These are phyloP conservation scores for Calocybe cyanea DNA, from an alignment of 768 basidiomycete species.

Conservation along the genomic window DNA sequence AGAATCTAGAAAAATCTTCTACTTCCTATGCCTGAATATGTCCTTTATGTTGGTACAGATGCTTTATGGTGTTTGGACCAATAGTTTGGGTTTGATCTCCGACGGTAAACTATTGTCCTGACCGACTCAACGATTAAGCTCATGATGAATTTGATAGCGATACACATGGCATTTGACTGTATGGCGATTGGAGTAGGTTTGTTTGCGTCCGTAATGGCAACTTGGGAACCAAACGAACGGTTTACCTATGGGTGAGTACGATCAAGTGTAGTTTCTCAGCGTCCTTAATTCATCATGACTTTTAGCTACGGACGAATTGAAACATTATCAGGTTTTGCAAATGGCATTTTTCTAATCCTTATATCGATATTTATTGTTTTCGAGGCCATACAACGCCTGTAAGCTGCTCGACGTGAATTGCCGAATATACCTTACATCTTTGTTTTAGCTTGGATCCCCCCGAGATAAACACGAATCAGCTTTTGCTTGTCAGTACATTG, in stretches of 20 bases:
- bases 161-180: slow-evolving; percentile 99
- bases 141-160: slow-evolving; percentile 51
- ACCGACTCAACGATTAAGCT: slow-evolving; percentile 1
- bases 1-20: slow-evolving; percentile 94
- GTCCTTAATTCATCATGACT: slow-evolving; percentile 1
- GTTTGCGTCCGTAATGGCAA: slow-evolving; percentile 96
- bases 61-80: slow-evolving; percentile 97
- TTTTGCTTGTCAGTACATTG: slow-evolving; percentile 83
- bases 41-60: slow-evolving; percentile 97
- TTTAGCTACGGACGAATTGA: slow-evolving; percentile 93
- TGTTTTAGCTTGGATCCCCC: slow-evolving; percentile 80
- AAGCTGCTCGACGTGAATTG: slow-evolving; percentile 19
- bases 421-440: neutral
- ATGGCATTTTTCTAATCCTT: slow-evolving; percentile 89
- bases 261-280: neutral
- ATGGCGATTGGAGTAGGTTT: slow-evolving; percentile 95
- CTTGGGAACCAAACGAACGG: slow-evolving; percentile 90
- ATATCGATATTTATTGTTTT: slow-evolving; percentile 99
- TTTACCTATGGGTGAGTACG: slow-evolving; percentile 87
- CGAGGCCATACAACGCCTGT: slow-evolving; percentile 95
- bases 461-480: slow-evolving; percentile 94
- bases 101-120: slow-evolving; percentile 58
- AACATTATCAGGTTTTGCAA: slow-evolving; percentile 96
- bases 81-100: slow-evolving; percentile 92
- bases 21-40: slow-evolving; percentile 92